Evolutionary conservation across 345 rosid genomes (phyloP), one percentile per base, ranked within the genome.

Genomic region (Gossypium arboreum): DNA sequence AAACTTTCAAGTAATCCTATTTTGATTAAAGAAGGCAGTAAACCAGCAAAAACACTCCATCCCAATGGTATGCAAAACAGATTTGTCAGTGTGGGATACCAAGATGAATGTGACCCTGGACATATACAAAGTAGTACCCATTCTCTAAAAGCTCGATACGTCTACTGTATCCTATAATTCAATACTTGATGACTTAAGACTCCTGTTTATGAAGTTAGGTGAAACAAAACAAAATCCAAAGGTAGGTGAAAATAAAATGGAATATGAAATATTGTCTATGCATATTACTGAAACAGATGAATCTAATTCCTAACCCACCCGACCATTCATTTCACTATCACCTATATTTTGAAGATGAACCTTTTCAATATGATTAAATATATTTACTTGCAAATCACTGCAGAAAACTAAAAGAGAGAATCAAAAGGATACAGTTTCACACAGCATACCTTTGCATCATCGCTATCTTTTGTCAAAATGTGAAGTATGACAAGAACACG

Each of bases 401-500:
- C 73, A 50, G 57, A 69, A 25, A 27, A 27, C 54, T 57, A 22
- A 72, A 55, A 18, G 18, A 57, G 43, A 43, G 25, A 51, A 27
- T 34, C 51, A 55, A 71, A 54, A 71, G 7, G 50, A 54, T 71
- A 22, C 29, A 18, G n/a, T 71, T 71, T 55, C 18, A 72, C 43
- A 44, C 57, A 13, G 9, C 29, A 72, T 84, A 90, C 94, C 94
- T 90, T 90, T 41, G 90, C 90, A 80, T 88, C 85, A 81, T 85
- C 88, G 24, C 79, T 83, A 54, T 84, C 84, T 72, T 82, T 80
- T 24, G 86, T 84, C 68, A 90, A 81, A 76, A 79, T 80, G 59
- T 44, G 78, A 75, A 90, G 90, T 48, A 90, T 73, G 68, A 60
- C 62, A 57, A 90, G 88, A 55, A 80, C 83, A 67, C 7, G 79